phyloP scores from a whole-genome alignment of 805 yeast species.

The Kregervanrija fluxuum region DNA sequence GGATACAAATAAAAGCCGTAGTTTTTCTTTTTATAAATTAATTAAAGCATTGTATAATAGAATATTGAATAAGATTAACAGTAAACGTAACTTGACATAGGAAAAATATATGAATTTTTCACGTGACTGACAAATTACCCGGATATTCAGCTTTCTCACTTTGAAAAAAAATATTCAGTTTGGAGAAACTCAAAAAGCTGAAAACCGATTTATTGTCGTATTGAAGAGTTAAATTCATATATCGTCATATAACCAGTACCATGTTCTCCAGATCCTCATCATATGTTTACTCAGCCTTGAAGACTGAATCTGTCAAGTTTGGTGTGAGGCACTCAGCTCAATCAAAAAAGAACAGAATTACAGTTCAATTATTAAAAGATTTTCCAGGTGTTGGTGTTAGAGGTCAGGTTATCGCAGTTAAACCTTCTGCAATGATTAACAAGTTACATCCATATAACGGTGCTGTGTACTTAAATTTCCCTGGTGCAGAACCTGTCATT shows the following conservation, averaged over 20 bases:
- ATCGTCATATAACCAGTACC: no score
- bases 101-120: no score
- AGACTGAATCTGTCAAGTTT: constrained; percentile 13
- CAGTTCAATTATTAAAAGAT: constrained; percentile 71
- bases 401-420: constrained; percentile 71
- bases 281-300: constrained; percentile 7
- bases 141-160: no score
- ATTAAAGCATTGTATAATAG: no score
- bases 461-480: constrained; percentile 54
- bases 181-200: no score
- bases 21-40: not conserved
- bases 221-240: no score
- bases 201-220: no score
- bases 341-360: constrained; percentile 48
- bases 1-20: no score
- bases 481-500: constrained; percentile 26
- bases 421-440: constrained; percentile 80
- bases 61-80: no score
- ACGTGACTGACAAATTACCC: no score
- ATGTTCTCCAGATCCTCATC: constrained; percentile 18
- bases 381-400: constrained; percentile 53
- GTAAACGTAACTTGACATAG: no score
- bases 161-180: no score
- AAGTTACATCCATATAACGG: constrained; percentile 62
- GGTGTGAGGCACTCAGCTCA: constrained; percentile 39